Conservation (phyloP, 495 filamentous ascomycete genomes). For the Clavariopsis aquatica region DNA sequence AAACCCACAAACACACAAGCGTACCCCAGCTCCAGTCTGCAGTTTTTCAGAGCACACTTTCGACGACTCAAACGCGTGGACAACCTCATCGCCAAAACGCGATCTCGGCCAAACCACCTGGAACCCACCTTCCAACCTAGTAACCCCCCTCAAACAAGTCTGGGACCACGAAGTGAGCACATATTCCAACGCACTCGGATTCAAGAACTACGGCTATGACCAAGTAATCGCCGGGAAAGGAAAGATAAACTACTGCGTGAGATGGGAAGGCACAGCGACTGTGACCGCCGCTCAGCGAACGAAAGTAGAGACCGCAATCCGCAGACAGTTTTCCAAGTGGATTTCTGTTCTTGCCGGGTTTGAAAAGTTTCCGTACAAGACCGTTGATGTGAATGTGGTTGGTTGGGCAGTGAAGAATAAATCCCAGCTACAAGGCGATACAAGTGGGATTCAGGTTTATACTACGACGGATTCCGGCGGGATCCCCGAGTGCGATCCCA, state of each 20-base stretch:
- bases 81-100: neutral
- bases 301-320: slow-evolving; percentile 8
- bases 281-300: slow-evolving; percentile 5
- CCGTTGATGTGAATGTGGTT: slow-evolving; percentile 11
- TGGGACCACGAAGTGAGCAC: slow-evolving; percentile 12
- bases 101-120: slow-evolving; percentile 7
- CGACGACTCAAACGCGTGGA: neutral
- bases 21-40: neutral
- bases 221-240: slow-evolving; percentile 9
- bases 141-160: slow-evolving; percentile 15
- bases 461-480: slow-evolving; percentile 9
- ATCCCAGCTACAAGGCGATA: slow-evolving; percentile 5
- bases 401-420: slow-evolving; percentile 11
- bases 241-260: slow-evolving; percentile 14
- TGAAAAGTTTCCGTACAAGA: slow-evolving; percentile 8
- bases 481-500: slow-evolving; percentile 2
- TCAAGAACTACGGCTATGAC: slow-evolving; percentile 17
- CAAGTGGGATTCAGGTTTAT: slow-evolving; percentile 2
- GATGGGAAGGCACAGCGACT: slow-evolving; percentile 5
- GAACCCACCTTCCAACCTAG: slow-evolving; percentile 11
- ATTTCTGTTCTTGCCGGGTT: slow-evolving; percentile 10
- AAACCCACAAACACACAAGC: neutral
- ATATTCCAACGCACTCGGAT: slow-evolving; percentile 4
- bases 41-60: slow-evolving; percentile 2
- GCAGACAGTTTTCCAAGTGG: slow-evolving; percentile 1